Evolutionary conservation across 2,329 filamentous ascomycete genomes (phyloP).

Genomic region (Sordariomycetes sp.): DNA sequence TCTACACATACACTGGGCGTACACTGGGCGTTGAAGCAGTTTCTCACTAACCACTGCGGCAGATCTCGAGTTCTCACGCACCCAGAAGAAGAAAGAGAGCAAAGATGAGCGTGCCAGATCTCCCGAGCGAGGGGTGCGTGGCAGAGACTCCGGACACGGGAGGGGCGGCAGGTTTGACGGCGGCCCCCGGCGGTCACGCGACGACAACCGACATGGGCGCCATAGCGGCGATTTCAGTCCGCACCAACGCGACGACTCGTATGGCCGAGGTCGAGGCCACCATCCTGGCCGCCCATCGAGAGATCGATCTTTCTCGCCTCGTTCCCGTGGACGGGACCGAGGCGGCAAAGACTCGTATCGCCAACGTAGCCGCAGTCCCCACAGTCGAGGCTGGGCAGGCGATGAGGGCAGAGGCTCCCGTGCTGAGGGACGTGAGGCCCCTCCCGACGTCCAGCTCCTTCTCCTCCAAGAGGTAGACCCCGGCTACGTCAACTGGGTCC

Average conservation of each 20-base stretch:
- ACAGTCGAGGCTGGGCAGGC: slow-evolving; percentile 64
- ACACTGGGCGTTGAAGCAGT: slow-evolving; percentile 1
- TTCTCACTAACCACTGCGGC: slow-evolving; percentile 10
- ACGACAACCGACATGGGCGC: slow-evolving; percentile 46
- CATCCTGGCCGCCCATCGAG: slow-evolving; percentile 32
- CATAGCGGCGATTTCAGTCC: slow-evolving; percentile 39
- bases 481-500: slow-evolving; percentile 75
- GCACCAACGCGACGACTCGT: slow-evolving; percentile 43
- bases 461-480: slow-evolving; percentile 67
- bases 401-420: slow-evolving; percentile 39
- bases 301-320: slow-evolving; percentile 60
- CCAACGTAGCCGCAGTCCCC: slow-evolving; percentile 61
- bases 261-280: slow-evolving; percentile 36
- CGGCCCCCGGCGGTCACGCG: slow-evolving; percentile 36
- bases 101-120: slow-evolving; percentile 55
- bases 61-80: slow-evolving; percentile 87
- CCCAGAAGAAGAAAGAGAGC: slow-evolving; percentile 54
- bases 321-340: slow-evolving; percentile 19
- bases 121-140: slow-evolving; percentile 36
- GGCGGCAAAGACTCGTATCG: slow-evolving; percentile 44
- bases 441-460: slow-evolving; percentile 85
- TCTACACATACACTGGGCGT: background rate
- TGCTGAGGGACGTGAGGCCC: slow-evolving; percentile 14
- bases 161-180: slow-evolving; percentile 13
- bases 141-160: slow-evolving; percentile 15